Percentiles rank a stretch among this genome's conserved stretches.
Evolutionary conservation across 2,329 filamentous ascomycete genomes (phyloP).

Genomic region (Rutstroemia sp.): DNA sequence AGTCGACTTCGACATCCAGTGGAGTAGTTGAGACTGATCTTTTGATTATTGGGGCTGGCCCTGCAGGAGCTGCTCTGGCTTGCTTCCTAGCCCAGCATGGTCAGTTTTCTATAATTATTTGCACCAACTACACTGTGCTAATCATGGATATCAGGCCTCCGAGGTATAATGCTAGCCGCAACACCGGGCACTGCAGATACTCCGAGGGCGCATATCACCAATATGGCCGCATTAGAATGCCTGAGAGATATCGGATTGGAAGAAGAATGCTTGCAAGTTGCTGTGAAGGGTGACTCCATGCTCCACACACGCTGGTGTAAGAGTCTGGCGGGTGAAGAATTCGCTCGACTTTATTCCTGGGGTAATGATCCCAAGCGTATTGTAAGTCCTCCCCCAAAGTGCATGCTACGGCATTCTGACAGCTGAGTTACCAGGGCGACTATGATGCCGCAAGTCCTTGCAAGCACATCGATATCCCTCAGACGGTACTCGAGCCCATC

Average conservation of each 20-base stretch:
- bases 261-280: conserved; percentile 31
- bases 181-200: conserved; percentile 45
- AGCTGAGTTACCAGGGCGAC: conserved; percentile 31
- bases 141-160: conserved; percentile 32
- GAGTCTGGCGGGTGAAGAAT: conserved; percentile 46
- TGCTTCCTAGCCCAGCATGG: conserved; percentile 45
- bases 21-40: conserved; percentile 35
- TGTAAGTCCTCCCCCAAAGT: conserved; percentile 24
- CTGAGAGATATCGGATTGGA: conserved; percentile 45
- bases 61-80: conserved; percentile 46
- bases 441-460: conserved; percentile 38
- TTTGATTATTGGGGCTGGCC: conserved; percentile 44
- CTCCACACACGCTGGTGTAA: conserved; percentile 45
- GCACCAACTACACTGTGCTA: background rate
- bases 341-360: conserved; percentile 43
- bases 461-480: conserved; percentile 37
- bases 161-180: conserved; percentile 45
- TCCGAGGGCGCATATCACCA: conserved; percentile 54
- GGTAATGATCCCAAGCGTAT: conserved; percentile 39
- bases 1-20: background rate
- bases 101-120: conserved; percentile 10
- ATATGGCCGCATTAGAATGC: conserved; percentile 48
- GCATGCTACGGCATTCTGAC: background rate
- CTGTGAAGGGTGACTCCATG: conserved; percentile 36
- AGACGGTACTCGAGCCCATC: conserved; percentile 42